These are phyloP conservation scores for Cetraspora pellucida DNA, from an alignment of 192 early-diverging fungal species.

Conservation along the genomic window DNA sequence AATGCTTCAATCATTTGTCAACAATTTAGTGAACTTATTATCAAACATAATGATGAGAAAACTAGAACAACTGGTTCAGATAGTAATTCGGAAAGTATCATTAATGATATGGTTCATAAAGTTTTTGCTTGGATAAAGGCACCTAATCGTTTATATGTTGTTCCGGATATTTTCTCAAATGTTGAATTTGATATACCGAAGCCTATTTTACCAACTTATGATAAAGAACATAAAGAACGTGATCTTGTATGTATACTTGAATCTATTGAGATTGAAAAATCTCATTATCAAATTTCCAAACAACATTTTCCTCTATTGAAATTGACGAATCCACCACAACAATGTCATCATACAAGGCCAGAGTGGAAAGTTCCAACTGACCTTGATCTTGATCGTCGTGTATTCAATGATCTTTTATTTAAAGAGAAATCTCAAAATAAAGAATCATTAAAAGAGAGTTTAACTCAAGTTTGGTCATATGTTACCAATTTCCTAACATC, in stretches of 20 bases:
- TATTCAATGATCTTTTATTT: conserved; percentile 67
- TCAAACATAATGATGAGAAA: conserved; percentile 25
- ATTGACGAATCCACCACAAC: conserved; percentile 62
- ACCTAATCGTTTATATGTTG: conserved; percentile 47
- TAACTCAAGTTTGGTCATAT: conserved; percentile 68
- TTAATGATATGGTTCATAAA: conserved; percentile 42
- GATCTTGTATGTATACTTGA: conserved; percentile 70
- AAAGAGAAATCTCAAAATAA: conserved; percentile 57
- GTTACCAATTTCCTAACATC: conserved; percentile 42
- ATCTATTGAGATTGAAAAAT: conserved; percentile 66
- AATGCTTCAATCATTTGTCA: conserved; percentile 43
- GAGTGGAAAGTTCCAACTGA: conserved; percentile 68
- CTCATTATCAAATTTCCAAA: conserved; percentile 62
- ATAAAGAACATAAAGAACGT: conserved; percentile 64
- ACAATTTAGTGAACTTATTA: conserved; percentile 37
- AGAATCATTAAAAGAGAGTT: conserved; percentile 59
- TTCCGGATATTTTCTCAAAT: conserved; percentile 52
- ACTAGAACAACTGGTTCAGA: conserved; percentile 36
- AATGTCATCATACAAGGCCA: conserved; percentile 70
- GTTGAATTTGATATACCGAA: conserved; percentile 55
- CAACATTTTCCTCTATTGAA: conserved; percentile 67
- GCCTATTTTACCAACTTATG: conserved; percentile 42
- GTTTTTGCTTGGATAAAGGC: conserved; percentile 48
- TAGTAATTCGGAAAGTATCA: conserved; percentile 39
- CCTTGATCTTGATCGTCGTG: conserved; percentile 67